Conservation (phyloP, 2,329 filamentous ascomycete species). For the Tolypocladium ophioglossoides region DNA sequence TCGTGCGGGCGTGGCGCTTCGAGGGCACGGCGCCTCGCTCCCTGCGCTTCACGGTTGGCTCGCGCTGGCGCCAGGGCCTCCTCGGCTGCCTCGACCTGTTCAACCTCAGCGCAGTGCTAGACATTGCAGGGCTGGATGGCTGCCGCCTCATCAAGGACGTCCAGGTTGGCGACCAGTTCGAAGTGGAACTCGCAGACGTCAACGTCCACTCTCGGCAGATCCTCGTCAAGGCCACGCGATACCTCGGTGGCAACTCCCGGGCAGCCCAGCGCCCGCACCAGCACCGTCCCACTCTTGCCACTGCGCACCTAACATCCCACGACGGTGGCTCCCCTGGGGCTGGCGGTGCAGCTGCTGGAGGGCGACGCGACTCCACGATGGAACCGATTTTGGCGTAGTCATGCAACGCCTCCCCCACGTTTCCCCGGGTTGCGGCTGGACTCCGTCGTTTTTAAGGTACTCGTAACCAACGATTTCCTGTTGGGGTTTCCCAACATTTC, state of each 20-base stretch:
- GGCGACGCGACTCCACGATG: not conserved
- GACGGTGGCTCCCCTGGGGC: not conserved
- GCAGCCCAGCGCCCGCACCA: not conserved
- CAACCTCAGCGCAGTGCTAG: conserved; percentile 31
- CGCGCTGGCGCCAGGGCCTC: conserved; percentile 22
- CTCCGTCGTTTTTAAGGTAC: too few relatives aligned
- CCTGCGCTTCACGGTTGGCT: conserved; percentile 36
- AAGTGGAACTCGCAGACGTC: conserved; percentile 43
- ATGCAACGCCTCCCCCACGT: not conserved
- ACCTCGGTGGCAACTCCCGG: conserved; percentile 7
- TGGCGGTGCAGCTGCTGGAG: not conserved
- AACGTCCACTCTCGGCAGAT: conserved; percentile 38
- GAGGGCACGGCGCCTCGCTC: conserved; percentile 35
- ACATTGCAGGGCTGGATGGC: conserved; percentile 25
- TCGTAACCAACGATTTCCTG: not conserved
- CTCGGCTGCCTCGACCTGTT: conserved; percentile 40
- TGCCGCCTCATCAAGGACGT: conserved; percentile 31
- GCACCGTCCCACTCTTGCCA: not conserved
- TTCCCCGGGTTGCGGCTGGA: not conserved
- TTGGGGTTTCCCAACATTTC: conserved; percentile 1
- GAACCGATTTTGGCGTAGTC: not conserved
- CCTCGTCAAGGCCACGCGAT: conserved; percentile 32
- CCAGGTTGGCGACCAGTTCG: conserved; percentile 39
- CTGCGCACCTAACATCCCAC: not conserved
- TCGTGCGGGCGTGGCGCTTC: conserved; percentile 49